Conservation (phyloP, 2,329 filamentous ascomycete species). For the Blastomyces gilchristii region DNA sequence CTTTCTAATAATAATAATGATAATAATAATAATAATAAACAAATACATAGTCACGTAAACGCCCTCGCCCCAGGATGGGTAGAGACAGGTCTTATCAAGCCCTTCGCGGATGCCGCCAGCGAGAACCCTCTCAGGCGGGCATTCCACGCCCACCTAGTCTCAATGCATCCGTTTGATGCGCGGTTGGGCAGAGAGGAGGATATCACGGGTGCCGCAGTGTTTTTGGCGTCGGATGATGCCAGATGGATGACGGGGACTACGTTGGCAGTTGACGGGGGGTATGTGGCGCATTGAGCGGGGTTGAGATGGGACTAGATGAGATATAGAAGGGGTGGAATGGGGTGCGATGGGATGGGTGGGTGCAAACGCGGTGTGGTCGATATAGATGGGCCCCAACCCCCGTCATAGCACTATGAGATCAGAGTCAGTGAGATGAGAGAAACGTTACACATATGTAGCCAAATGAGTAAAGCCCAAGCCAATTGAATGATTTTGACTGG, state of each 20-base stretch:
- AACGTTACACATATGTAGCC: not conserved
- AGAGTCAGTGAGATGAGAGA: not conserved
- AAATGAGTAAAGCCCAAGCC: not conserved
- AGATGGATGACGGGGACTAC: constrained; percentile 37
- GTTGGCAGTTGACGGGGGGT: constrained; percentile 41
- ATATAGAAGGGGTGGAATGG: too few relatives aligned
- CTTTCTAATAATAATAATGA: not conserved
- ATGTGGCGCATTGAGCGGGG: constrained; percentile 19
- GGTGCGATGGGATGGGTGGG: not conserved
- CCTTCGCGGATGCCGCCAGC: constrained; percentile 8
- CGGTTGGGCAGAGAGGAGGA: constrained; percentile 25
- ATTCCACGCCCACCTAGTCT: constrained; percentile 11
- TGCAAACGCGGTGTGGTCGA: not conserved
- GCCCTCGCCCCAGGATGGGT: constrained; percentile 45
- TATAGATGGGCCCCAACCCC: not conserved
- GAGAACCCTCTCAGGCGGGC: constrained; percentile 12
- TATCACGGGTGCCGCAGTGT: constrained; percentile 34
- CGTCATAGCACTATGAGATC: not conserved
- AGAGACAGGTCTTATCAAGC: constrained; percentile 21
- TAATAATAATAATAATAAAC: not conserved
- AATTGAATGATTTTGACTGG: not conserved
- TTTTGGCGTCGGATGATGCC: constrained; percentile 40
- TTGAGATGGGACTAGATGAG: not conserved
- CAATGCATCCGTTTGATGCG: constrained; percentile 22
- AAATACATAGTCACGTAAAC: constrained; percentile 35